Conservation (phyloP, 2,329 filamentous ascomycete genomes). For the Tolypocladium amazonense region DNA sequence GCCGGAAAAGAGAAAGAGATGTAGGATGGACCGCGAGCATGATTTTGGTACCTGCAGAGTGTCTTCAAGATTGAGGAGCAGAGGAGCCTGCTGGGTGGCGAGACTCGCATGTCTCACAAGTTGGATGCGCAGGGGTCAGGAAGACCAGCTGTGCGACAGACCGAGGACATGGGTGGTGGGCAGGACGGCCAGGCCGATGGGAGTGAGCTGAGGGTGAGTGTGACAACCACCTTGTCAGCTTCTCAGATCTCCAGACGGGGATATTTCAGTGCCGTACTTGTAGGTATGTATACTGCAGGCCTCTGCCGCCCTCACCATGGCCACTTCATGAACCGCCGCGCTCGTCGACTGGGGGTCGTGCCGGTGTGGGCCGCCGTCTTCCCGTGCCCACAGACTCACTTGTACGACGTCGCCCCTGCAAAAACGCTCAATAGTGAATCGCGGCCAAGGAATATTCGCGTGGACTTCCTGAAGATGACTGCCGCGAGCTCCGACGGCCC, state of each 20-base stretch:
- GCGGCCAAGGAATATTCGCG: background rate
- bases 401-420: background rate
- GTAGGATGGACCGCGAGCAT: background rate
- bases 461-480: background rate
- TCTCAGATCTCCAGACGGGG: background rate
- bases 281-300: background rate
- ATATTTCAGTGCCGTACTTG: background rate
- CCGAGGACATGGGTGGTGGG: background rate
- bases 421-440: background rate
- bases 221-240: background rate
- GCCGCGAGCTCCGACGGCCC: background rate
- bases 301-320: background rate
- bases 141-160: background rate
- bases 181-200: background rate
- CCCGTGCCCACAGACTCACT: background rate
- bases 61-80: background rate
- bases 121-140: background rate
- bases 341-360: background rate
- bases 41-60: background rate
- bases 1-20: background rate
- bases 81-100: background rate
- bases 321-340: background rate
- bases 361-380: background rate
- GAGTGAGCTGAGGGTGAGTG: background rate
- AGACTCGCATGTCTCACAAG: background rate